Evolutionary conservation across 169 alveolate species (phyloP).

Genomic region (Plasmodium gallinaceum): DNA sequence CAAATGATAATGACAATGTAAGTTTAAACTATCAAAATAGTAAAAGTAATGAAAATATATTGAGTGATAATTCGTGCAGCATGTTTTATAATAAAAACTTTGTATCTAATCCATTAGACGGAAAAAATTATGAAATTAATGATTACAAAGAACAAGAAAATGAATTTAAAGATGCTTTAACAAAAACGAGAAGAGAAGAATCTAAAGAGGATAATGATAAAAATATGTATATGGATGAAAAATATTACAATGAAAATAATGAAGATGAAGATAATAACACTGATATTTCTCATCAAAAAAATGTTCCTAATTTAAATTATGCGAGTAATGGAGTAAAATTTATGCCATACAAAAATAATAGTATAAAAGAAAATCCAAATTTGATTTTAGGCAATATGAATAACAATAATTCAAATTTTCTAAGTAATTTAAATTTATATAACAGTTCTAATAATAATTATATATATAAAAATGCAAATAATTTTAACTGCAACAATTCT

Average conservation of each 20-base stretch:
- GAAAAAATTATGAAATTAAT: conserved; percentile 20
- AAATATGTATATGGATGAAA: conserved; percentile 24
- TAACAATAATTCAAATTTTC: conserved; percentile 20
- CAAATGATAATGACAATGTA: conserved; percentile 25
- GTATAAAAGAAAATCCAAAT: conserved; percentile 52
- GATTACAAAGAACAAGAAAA: conserved; percentile 21
- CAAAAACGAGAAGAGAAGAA: conserved; percentile 24
- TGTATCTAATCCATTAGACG: conserved; percentile 36
- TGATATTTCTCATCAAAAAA: conserved; percentile 21
- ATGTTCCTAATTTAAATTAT: conserved; percentile 7
- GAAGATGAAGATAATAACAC: conserved; percentile 11
- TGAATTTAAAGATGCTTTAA: conserved; percentile 28
- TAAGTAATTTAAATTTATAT: conserved; percentile 30
- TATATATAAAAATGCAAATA: conserved; percentile 44
- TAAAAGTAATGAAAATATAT: conserved; percentile 8
- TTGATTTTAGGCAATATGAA: conserved; percentile 55
- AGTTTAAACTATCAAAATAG: conserved; percentile 19
- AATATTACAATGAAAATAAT: conserved; percentile 34
- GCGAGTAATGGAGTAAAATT: conserved; percentile 25
- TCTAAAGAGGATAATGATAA: conserved; percentile 30
- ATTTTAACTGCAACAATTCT: conserved; percentile 56
- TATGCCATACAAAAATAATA: conserved; percentile 40
- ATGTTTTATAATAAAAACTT: conserved; percentile 21
- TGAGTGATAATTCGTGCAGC: neutral
- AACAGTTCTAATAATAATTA: conserved; percentile 47